A percentile compares a stretch with the other conserved stretches of the same genome.
Evolutionary conservation across 768 basidiomycete species (phyloP).

Genomic region (Hericium alpestre): DNA sequence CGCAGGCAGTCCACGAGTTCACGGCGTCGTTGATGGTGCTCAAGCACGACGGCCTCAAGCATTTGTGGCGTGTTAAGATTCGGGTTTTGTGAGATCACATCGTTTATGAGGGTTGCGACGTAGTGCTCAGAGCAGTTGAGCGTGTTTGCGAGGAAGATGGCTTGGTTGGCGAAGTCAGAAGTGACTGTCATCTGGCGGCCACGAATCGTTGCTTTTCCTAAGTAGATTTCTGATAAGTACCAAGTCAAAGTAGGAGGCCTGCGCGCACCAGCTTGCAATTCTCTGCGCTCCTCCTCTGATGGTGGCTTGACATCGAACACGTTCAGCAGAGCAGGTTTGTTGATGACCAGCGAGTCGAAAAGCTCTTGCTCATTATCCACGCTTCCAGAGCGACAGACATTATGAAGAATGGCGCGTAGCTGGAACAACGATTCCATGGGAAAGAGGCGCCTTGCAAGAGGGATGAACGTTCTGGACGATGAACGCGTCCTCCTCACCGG

Average conservation of each 20-base stretch:
- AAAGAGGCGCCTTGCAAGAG: not conserved
- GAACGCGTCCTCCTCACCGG: too few species aligned
- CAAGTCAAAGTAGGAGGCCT: not conserved
- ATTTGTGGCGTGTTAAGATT: conserved; percentile 47
- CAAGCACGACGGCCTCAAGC: conserved; percentile 55
- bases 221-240: not conserved
- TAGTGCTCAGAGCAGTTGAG: conserved; percentile 78
- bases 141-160: conserved; percentile 68
- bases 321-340: conserved; percentile 51
- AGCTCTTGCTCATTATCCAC: conserved; percentile 58
- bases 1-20: conserved; percentile 62
- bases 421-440: conserved; percentile 51
- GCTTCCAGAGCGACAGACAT: conserved; percentile 34
- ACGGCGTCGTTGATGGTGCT: conserved; percentile 61
- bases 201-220: conserved; percentile 58
- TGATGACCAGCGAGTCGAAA: conserved; percentile 62
- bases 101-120: conserved; percentile 57
- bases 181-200: conserved; percentile 66
- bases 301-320: conserved; percentile 58
- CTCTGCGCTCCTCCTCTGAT: conserved; percentile 54
- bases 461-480: not conserved
- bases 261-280: conserved; percentile 53
- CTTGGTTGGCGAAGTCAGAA: conserved; percentile 68
- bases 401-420: conserved; percentile 43
- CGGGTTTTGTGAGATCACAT: conserved; percentile 52